Conservation (phyloP, 2,329 filamentous ascomycete species). For the Beauveria sp. region DNA sequence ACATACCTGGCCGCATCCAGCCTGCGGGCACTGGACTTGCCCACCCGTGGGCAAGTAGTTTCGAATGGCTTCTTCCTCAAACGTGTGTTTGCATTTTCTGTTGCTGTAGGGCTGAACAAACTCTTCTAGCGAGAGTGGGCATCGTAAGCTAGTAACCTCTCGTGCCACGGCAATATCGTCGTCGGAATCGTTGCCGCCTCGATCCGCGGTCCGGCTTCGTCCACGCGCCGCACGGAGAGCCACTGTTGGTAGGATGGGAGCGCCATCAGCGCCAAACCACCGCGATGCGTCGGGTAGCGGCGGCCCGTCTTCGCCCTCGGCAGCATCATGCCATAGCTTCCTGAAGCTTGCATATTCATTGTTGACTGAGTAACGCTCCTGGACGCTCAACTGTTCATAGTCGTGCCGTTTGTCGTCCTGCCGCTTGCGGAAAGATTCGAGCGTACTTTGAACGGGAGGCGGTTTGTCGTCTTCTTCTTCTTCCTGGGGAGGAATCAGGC, state of each 20-base stretch:
- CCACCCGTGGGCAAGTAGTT: conserved; percentile 39
- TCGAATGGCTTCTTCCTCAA: conserved; percentile 57
- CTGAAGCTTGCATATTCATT: conserved; percentile 56
- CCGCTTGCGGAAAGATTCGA: conserved; percentile 28
- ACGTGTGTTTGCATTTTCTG: conserved; percentile 61
- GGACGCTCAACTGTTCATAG: conserved; percentile 33
- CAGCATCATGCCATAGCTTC: conserved; percentile 47
- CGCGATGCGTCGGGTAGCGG: conserved; percentile 43
- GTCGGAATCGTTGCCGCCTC: conserved; percentile 43
- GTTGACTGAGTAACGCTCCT: conserved; percentile 45
- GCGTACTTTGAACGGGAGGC: conserved; percentile 18
- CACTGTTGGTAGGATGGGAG: conserved; percentile 29
- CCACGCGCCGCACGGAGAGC: conserved; percentile 11
- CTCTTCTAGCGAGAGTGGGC: conserved; percentile 57
- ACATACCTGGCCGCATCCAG: conserved; percentile 54
- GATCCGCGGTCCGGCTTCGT: conserved; percentile 17
- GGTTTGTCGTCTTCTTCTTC: conserved; percentile 19
- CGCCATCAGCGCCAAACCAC: conserved; percentile 45
- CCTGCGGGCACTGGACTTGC: conserved; percentile 52
- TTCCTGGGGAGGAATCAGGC: conserved; percentile 14
- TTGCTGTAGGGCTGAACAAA: conserved; percentile 62
- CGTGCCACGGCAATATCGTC: conserved; percentile 60
- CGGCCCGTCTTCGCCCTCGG: conserved; percentile 40
- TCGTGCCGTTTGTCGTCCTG: conserved; percentile 31
- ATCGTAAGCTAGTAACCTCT: conserved; percentile 58